Evolutionary conservation across 495 filamentous ascomycete species (phyloP), one percentile per base, ranked within the genome.

Genomic region (Penicillium salamii): DNA sequence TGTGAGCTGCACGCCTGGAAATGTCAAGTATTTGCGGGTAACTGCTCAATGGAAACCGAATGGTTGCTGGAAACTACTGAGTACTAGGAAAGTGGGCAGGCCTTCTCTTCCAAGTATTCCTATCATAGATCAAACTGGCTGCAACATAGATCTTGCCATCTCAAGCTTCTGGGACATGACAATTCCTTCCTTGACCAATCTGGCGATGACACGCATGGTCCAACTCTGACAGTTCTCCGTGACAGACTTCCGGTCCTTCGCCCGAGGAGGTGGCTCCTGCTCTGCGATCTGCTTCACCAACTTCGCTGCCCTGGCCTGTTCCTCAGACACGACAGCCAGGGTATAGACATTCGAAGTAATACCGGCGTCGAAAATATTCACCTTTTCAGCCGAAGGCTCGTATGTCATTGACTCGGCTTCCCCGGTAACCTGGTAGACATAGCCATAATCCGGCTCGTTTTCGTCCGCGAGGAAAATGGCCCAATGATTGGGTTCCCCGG

Each of bases 171-270:
- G 42, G 11, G 7, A 28, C n/a, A 48, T 36, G 9, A 59, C 50
- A 46, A 62, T 52, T 14, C 59, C 50, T 39, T 36, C 33, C 7
- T 52, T 50, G 28, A 55, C 58, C 32, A 57, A 28, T 35, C 32
- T 60, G 2, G 14, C 42, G 17, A 65, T 45, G 12, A 65, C 55
- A 28, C 62, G 46, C 8, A 62, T 48, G 14, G 35, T 26, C 56
- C 47, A 62, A 0, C 55, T 53, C 26, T 62, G 56, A n/a, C 59
- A 62, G 43, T 65, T 62, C 50, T 60, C 53, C 42, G n/a, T 39
- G 9, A 58, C 62, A 9, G 28, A 14, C 12, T 44, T 18, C 15
- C 50, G 32, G 49, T 52, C 57, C 5, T 21, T n/a, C 7, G 61
- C 61, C 9, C 32, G 24, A 1, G 55, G 55, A 26, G 61, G 55